Percentiles rank a stretch among this genome's conserved stretches.
phyloP scores from a whole-genome alignment of 495 filamentous ascomycete genomes.

The Durotheca rogersii region DNA sequence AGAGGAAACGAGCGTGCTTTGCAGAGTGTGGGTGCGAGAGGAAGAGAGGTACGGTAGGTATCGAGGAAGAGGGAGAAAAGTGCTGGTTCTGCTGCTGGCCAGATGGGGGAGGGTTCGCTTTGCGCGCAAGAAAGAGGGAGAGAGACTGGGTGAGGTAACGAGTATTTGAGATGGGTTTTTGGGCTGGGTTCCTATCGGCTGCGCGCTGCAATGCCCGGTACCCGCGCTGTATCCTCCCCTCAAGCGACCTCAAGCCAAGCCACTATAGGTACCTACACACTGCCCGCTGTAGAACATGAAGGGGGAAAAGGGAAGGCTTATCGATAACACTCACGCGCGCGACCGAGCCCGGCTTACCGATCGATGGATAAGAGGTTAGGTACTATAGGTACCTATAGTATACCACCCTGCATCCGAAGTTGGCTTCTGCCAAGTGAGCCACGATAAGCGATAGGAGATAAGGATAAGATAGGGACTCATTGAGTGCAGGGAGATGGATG shows the following conservation, averaged over 20 bases:
- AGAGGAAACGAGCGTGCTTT: conserved; percentile 25
- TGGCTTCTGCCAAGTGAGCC: no score
- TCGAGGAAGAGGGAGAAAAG: conserved; percentile 15
- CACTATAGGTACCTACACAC: no score
- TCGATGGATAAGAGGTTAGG: background rate
- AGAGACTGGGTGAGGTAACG: no score
- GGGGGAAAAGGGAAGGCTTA: conserved; percentile 22
- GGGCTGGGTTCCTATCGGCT: conserved; percentile 10
- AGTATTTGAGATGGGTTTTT: no score
- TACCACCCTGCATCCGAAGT: no score
- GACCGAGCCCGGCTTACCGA: no score
- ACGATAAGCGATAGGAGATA: no score
- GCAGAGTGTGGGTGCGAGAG: conserved; percentile 19
- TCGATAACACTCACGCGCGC: conserved; percentile 16
- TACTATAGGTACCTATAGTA: background rate
- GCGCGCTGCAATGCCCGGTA: background rate
- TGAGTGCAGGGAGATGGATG: no score
- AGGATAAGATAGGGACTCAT: conserved; percentile 26
- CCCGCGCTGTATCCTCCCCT: conserved; percentile 2
- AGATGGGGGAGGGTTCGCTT: conserved; percentile 27
- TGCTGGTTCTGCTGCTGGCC: no score
- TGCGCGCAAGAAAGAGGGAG: conserved; percentile 23
- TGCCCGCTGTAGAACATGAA: no score
- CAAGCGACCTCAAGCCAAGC: conserved; percentile 14
- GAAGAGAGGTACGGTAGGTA: conserved; percentile 8